These are phyloP conservation scores for Hibiscus syriacus DNA, from an alignment of 345 rosid species.

Conservation along the genomic window DNA sequence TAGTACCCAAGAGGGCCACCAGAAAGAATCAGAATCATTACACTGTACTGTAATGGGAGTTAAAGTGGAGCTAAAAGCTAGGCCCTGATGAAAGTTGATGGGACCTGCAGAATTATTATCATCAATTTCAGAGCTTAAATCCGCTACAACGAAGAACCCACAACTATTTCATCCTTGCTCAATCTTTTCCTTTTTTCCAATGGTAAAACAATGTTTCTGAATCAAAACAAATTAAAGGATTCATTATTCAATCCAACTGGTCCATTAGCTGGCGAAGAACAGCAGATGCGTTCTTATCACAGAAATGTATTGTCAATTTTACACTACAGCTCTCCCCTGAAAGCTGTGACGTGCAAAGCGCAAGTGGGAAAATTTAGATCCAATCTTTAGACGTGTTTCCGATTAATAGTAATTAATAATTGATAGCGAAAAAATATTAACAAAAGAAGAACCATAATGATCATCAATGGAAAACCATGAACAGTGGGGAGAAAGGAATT, in stretches of 20 bases:
- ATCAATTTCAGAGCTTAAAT: background rate
- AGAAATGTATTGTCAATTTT: background rate
- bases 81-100: background rate
- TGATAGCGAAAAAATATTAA: no score
- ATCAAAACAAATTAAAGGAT: background rate
- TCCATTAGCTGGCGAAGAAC: slow-evolving; percentile 10
- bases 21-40: slow-evolving; percentile 6
- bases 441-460: no score
- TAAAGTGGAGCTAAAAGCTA: background rate
- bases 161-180: no score
- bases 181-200: no score
- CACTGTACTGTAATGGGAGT: background rate
- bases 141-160: background rate
- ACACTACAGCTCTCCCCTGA: no score
- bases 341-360: background rate
- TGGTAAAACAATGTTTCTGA: background rate
- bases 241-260: background rate
- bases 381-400: background rate
- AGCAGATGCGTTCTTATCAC: background rate
- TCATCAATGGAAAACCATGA: slow-evolving; percentile 7
- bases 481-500: slow-evolving; percentile 3
- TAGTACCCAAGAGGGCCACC: no score
- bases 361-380: background rate
- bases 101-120: background rate
- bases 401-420: background rate